phyloP scores from a whole-genome alignment of 345 rosid species.

The Acer saccharum region DNA sequence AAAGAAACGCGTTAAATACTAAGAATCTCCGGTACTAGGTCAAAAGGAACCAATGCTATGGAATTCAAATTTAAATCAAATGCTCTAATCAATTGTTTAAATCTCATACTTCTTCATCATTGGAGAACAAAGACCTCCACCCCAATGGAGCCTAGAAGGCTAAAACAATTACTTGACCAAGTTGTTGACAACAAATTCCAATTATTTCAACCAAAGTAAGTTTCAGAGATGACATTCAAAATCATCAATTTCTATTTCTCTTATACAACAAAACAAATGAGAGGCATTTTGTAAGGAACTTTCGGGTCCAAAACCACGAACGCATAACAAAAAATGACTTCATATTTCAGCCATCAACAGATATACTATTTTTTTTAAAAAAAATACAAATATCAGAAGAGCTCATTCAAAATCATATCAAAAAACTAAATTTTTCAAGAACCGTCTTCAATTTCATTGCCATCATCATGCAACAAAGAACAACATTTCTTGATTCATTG shows the following conservation, averaged over 20 bases:
- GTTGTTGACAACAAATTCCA: background rate
- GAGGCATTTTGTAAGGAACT: background rate
- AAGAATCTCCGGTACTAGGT: background rate
- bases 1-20: background rate
- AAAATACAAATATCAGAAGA: background rate
- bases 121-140: background rate
- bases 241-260: background rate
- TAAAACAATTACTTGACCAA: background rate
- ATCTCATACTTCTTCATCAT: background rate
- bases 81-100: background rate
- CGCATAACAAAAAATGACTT: conserved; percentile 12
- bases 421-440: background rate
- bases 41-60: background rate
- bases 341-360: background rate
- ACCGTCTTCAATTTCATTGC: background rate
- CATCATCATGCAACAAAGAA: conserved; percentile 14
- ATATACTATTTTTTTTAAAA: background rate
- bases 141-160: background rate
- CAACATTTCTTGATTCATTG: conserved; percentile 31
- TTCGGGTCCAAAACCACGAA: background rate
- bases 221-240: background rate
- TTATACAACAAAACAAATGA: background rate
- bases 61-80: background rate
- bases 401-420: background rate
- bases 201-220: background rate